Evolutionary conservation across 2,329 filamentous ascomycete species (phyloP), one percentile per base, ranked within the genome.

Genomic region (Dothistroma pini): DNA sequence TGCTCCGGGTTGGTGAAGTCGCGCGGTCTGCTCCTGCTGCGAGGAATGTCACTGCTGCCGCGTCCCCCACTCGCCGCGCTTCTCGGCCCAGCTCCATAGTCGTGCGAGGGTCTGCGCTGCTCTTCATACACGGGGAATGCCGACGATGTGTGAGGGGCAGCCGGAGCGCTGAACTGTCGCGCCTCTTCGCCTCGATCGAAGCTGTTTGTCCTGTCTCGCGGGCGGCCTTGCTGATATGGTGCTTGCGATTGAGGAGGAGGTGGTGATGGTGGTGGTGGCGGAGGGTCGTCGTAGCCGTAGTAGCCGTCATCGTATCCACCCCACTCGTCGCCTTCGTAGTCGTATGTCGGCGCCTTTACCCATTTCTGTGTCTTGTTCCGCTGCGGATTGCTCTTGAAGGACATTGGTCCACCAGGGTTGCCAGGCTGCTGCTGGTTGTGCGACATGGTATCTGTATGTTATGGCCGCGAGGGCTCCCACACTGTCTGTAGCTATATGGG

Each of bases 321-420:
- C 93, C 93, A 97, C 72, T 96, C 93, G 70, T 96, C 92, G 65
- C 93, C 93, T 70, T 93, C 93, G 72, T 97, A 97, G 72, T 86
- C 90, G 69, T 89, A 87, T 61, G 86, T 83, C 75, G 93, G 93
- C 38, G 93, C 93, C 71, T 96, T 89, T 41, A 93, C 89, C 93
- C 93, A 97, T 84, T 96, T 96, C 77, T 88, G 90, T 58, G 93
- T 97, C 79, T 96, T 96, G 59, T 87, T 84, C 63, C 93, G 87
- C 77, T 90, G 93, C 54, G 97, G 87, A 74, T 96, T 96, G 56
- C 91, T 86, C 74, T 90, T 89, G 77, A 93, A 96, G 29, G 82
- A 84, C 31, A 83, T 75, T 29, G 63, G 63, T 19, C 41, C 60
- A 25, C 55, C 56, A 1, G 64, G 60, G 38, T 58, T 58, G 54